Evolutionary conservation across 108 stramenopile species (phyloP).

Genomic region (Hondaea fermentalgiana): DNA sequence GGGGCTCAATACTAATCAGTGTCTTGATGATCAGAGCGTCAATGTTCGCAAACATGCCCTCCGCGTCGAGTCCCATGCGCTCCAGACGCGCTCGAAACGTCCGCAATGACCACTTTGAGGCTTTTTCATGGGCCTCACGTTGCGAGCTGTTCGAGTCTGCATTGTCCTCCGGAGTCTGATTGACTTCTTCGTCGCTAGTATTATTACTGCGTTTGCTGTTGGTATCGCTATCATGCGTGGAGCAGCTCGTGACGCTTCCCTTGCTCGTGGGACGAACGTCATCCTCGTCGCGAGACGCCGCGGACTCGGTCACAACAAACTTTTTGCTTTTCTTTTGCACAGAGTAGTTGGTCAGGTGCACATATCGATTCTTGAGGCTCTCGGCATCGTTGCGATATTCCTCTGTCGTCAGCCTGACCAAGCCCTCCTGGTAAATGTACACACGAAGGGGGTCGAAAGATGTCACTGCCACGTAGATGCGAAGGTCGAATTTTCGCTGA

Average conservation of each 20-base stretch:
- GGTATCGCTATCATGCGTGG: no score
- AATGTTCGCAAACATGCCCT: constrained; percentile 27
- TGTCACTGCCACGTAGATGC: constrained; percentile 49
- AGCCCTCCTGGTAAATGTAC: constrained; percentile 29
- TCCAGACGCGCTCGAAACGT: constrained; percentile 29
- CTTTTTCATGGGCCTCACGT: not conserved
- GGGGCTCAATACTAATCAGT: constrained; percentile 29
- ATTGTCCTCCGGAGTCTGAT: not conserved
- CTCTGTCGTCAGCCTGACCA: constrained; percentile 18
- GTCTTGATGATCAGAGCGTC: constrained; percentile 40
- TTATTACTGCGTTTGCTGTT: no score
- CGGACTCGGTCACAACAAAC: constrained; percentile 29
- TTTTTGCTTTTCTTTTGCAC: constrained; percentile 48
- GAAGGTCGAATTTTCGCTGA: constrained; percentile 48
- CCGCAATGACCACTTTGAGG: constrained; percentile 39
- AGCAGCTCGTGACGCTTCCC: no score
- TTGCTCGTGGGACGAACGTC: not conserved
- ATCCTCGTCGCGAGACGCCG: not conserved
- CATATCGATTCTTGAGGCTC: not conserved
- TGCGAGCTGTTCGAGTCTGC: not conserved
- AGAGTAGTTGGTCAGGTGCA: constrained; percentile 58
- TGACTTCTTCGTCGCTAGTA: not conserved
- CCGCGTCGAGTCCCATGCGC: constrained; percentile 33
- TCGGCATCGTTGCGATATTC: not conserved
- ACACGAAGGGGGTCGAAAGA: constrained; percentile 37